Base-by-base conservation (phyloP, 345 rosid species). In the Capsella bursapastoris region DNA sequence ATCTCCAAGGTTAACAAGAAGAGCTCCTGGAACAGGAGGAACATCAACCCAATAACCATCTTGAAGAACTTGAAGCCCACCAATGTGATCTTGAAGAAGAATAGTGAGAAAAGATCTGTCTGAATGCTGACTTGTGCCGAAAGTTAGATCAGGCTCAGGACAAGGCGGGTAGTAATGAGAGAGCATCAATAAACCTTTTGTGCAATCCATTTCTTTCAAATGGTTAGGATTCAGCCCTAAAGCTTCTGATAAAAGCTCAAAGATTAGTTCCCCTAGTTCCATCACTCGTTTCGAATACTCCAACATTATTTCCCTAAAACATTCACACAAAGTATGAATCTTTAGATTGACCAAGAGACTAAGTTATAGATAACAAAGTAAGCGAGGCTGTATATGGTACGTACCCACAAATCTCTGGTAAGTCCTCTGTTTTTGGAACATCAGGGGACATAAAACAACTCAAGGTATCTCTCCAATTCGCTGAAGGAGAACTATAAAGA, bases 91-190 rank as follows among this genome's bases (percentile, higher is more conserved):
- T 62, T 83, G 90, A 15, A 87, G 77, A 73, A 87, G 90, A 44
- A 89, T 82, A 0, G 87, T 78, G 34, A 89, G 72, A 81, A 87
- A 87, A 66, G 77, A 80, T 10, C 44, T 57, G 65, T 84, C 90
- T 5, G 86, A 34, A 43, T 84, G 91, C 49, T 55, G 72, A 70
- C 69, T 73, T 44, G 82, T 57, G 49, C 91, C 90, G n/a, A 83
- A 10, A 3, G 91, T 80, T 43, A 77, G 48, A 28, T 83, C 86
- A 3, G 91, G 91, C 73, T 79, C 63, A 5, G 87, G 94, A 35
- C 88, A 89, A 0, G 82, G 68, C 0, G 87, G 91, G 63, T 84
- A 87, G 72, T 85, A 89, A 70, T 85, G 89, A 56, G 81, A 61
- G 8, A 89, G 41, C 40, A 80, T 28, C 10, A 7, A 7, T 0